phyloP scores from a whole-genome alignment of 768 basidiomycete genomes.

The Gloeostereum incarnatum region DNA sequence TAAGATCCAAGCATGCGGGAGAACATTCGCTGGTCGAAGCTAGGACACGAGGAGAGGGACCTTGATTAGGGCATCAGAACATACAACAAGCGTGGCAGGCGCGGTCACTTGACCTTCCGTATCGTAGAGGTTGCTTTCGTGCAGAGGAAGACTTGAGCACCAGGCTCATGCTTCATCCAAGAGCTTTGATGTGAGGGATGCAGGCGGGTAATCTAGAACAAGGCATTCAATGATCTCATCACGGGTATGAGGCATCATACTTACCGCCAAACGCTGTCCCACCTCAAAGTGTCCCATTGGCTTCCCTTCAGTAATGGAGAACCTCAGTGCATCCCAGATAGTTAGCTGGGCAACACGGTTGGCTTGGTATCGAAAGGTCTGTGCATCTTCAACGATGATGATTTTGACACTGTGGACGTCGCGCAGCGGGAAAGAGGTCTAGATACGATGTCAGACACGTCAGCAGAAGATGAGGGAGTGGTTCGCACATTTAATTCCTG shows the following conservation, averaged over 20 bases:
- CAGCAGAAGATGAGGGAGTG: not conserved
- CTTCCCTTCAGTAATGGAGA: constrained; percentile 43
- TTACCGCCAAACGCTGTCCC: constrained; percentile 63
- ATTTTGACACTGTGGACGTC: constrained; percentile 73
- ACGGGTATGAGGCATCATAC: constrained; percentile 12
- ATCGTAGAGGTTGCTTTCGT: constrained; percentile 61
- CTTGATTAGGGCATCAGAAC: not conserved
- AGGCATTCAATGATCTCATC: constrained; percentile 4
- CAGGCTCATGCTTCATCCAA: constrained; percentile 58
- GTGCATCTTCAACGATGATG: constrained; percentile 55
- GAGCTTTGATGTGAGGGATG: constrained; percentile 56
- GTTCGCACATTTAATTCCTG: constrained; percentile 58
- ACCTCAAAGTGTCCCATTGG: constrained; percentile 39
- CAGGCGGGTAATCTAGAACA: constrained; percentile 51
- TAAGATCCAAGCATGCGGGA: not conserved
- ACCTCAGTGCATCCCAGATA: constrained; percentile 66
- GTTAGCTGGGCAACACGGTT: constrained; percentile 68
- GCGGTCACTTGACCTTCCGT: constrained; percentile 26
- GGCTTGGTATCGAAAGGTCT: constrained; percentile 38
- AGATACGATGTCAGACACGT: constrained; percentile 13
- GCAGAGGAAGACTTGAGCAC: constrained; percentile 61
- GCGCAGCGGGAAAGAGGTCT: constrained; percentile 61
- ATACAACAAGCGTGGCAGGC: too few relatives aligned
- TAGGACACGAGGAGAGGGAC: not conserved
- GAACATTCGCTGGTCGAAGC: not conserved